phyloP scores from a whole-genome alignment of 306 rosid genomes.

The Gastrolobium villosum region DNA sequence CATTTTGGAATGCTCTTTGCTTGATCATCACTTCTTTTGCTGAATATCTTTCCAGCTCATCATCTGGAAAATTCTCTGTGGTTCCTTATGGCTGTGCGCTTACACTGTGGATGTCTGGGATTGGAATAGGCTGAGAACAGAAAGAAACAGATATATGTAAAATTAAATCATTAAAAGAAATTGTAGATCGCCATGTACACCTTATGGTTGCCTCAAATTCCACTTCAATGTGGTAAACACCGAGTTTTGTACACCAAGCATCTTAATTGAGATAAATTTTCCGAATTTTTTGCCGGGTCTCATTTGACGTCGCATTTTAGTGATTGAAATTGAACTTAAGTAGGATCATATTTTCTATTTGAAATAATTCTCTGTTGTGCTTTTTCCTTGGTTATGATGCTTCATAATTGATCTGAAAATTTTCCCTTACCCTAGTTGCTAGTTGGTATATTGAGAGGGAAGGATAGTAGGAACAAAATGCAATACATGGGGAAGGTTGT shows the following conservation, averaged over 20 bases:
- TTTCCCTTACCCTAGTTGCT: neutral
- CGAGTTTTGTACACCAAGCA: slow-evolving; percentile 4
- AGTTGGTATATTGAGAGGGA: neutral
- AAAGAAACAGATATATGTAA: slow-evolving; percentile 32
- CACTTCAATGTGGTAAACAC: slow-evolving; percentile 7
- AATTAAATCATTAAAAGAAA: slow-evolving; percentile 1
- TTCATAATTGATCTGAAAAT: neutral
- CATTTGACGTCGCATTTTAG: slow-evolving; percentile 1
- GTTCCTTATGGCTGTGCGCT: slow-evolving; percentile 30
- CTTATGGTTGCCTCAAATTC: slow-evolving; percentile 37
- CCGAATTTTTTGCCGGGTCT: slow-evolving; percentile 23
- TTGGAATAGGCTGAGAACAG: slow-evolving; percentile 32
- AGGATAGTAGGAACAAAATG: neutral
- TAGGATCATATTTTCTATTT: slow-evolving; percentile 9
- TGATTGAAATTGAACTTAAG: slow-evolving; percentile 5
- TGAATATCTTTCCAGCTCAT: slow-evolving; percentile 30
- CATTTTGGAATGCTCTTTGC: slow-evolving; percentile 14
- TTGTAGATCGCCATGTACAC: slow-evolving; percentile 21
- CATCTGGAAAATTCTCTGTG: slow-evolving; percentile 26
- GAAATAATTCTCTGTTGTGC: neutral
- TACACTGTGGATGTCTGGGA: slow-evolving; percentile 39
- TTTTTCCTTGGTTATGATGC: neutral
- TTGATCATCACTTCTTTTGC: slow-evolving; percentile 36
- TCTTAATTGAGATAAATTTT: neutral
- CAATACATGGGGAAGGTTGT: too few relatives aligned